Evolutionary conservation across 2,329 filamentous ascomycete genomes (phyloP).

Genomic region (Diaporthe nobilis): DNA sequence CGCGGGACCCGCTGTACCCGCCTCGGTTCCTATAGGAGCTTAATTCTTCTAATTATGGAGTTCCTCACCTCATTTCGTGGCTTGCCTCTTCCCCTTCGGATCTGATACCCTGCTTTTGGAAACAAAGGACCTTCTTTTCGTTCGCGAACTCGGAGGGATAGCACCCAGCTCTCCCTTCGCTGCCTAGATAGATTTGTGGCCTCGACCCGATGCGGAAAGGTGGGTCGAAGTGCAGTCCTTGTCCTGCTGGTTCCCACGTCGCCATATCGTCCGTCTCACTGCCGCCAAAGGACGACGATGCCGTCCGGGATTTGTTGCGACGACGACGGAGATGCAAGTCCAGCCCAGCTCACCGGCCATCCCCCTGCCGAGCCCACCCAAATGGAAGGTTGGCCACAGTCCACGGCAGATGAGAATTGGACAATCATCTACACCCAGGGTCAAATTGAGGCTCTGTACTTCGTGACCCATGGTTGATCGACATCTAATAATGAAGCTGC

Average conservation of each 20-base stretch:
- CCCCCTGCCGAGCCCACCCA: background rate
- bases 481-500: background rate
- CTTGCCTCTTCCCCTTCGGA: conserved; percentile 21
- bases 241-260: background rate
- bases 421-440: background rate
- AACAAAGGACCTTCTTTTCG: background rate
- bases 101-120: conserved; percentile 6
- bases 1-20: conserved; percentile 3
- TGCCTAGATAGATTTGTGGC: background rate
- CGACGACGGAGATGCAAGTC: background rate
- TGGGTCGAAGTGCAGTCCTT: conserved; percentile 20
- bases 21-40: background rate
- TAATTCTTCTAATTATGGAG: conserved; percentile 28
- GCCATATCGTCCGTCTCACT: background rate
- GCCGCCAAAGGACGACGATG: background rate
- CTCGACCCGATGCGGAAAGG: conserved; percentile 19
- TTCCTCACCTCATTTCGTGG: conserved; percentile 6
- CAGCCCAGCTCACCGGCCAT: background rate
- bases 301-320: background rate
- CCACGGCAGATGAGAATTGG: background rate
- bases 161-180: background rate
- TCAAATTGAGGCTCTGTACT: background rate
- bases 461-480: background rate
- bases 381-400: background rate
- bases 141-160: background rate